A percentile compares a stretch with the other conserved stretches of the same genome.
phyloP scores from a whole-genome alignment of 2,329 filamentous ascomycete species.

The Albifimbria verrucaria region DNA sequence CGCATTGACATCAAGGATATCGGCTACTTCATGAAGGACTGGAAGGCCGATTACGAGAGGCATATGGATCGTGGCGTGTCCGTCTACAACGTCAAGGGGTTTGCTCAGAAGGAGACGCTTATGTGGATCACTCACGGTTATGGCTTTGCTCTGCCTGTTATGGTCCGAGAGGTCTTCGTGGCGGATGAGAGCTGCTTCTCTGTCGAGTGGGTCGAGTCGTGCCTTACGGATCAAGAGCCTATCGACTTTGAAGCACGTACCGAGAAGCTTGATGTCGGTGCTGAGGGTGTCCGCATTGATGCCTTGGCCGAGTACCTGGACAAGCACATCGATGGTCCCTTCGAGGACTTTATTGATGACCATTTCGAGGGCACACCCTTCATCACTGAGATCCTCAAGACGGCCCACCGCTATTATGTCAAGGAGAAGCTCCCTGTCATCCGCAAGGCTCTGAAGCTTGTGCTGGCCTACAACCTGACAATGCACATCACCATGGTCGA shows the following conservation, averaged over 20 bases:
- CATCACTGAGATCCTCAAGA: slow-evolving; percentile 94
- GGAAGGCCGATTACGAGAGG: slow-evolving; percentile 94
- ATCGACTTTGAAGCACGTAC: slow-evolving; percentile 83
- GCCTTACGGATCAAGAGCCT: slow-evolving; percentile 64
- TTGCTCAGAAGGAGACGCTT: slow-evolving; percentile 60
- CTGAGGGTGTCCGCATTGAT: slow-evolving; percentile 78
- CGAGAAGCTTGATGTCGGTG: slow-evolving; percentile 82
- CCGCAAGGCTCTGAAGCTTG: slow-evolving; percentile 91
- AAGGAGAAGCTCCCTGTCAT: slow-evolving; percentile 87
- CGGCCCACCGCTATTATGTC: slow-evolving; percentile 86
- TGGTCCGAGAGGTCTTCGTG: slow-evolving; percentile 90
- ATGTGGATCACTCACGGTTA: slow-evolving; percentile 97
- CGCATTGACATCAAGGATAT: slow-evolving; percentile 99
- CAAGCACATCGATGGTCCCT: slow-evolving; percentile 87
- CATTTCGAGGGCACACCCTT: slow-evolving; percentile 96
- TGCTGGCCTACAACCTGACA: slow-evolving; percentile 93
- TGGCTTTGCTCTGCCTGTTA: slow-evolving; percentile 87
- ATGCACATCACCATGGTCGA: slow-evolving; percentile 93
- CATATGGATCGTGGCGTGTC: slow-evolving; percentile 85
- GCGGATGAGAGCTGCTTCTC: slow-evolving; percentile 89
- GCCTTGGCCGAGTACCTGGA: slow-evolving; percentile 90
- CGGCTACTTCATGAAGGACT: slow-evolving; percentile 98
- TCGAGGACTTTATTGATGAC: slow-evolving; percentile 91
- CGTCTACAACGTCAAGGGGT: slow-evolving; percentile 91
- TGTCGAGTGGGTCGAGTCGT: slow-evolving; percentile 88